Conservation (phyloP, 148 eudicot genomes). For the Spergularia marina region DNA sequence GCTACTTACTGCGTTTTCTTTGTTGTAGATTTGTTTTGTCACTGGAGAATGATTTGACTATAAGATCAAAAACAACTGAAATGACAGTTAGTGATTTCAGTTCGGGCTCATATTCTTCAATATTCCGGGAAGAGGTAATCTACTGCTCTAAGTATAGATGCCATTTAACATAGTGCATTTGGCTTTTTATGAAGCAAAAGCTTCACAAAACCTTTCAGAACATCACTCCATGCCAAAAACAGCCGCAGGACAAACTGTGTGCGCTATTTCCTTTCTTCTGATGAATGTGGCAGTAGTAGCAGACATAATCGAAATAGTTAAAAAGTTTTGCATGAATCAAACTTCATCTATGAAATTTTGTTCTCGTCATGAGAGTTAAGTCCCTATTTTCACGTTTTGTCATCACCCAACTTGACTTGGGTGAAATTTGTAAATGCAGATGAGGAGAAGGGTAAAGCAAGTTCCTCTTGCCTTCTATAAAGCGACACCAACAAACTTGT, state of each 20-base stretch:
- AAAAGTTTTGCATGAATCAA: too few relatives aligned
- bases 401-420: neutral
- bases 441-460: constrained; percentile 77
- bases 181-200: neutral
- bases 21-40: constrained; percentile 70
- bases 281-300: too few relatives aligned
- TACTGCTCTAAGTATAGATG: neutral
- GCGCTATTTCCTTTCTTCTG: neutral
- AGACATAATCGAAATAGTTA: too few relatives aligned
- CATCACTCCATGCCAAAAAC: too few relatives aligned
- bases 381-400: neutral
- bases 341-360: too few relatives aligned
- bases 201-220: neutral
- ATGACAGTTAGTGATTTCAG: constrained; percentile 71
- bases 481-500: constrained; percentile 59
- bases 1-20: neutral
- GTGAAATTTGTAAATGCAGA: constrained; percentile 41
- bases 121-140: constrained; percentile 78
- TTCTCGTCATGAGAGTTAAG: neutral
- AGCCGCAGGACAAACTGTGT: neutral
- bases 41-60: constrained; percentile 81
- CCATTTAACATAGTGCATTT: neutral
- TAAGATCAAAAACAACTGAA: constrained; percentile 70
- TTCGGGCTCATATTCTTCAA: constrained; percentile 85
- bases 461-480: constrained; percentile 82